Percentiles rank a stretch among this genome's conserved stretches.
Conservation (phyloP, 106 monocot genomes). For the Dioscorea alata region DNA sequence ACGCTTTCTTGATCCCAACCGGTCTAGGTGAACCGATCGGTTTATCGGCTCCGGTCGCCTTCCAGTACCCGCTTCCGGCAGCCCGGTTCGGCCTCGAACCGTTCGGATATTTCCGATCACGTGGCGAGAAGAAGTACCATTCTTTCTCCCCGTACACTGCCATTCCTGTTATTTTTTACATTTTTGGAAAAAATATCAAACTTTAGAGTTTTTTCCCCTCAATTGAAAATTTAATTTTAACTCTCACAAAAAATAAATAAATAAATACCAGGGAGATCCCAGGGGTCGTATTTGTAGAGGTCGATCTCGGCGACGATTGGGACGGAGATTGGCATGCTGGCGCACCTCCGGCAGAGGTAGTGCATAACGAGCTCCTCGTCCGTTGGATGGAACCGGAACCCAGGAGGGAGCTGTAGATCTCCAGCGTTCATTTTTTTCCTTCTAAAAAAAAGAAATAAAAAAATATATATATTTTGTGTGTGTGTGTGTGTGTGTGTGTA, state of each 20-base stretch:
- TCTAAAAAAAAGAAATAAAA: background rate
- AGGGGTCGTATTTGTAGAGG: conserved; percentile 71
- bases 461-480: too few species aligned
- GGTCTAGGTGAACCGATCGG: conserved; percentile 58
- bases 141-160: conserved; percentile 73
- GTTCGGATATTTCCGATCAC: conserved; percentile 89
- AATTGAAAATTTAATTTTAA: too few species aligned
- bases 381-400: conserved; percentile 94
- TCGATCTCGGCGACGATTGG: conserved; percentile 81
- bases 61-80: conserved; percentile 84
- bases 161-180: conserved; percentile 25
- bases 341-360: conserved; percentile 69
- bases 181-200: background rate
- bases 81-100: conserved; percentile 86
- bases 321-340: conserved; percentile 41
- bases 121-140: conserved; percentile 88
- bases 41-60: conserved; percentile 87
- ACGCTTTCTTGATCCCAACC: conserved; percentile 76
- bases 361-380: conserved; percentile 82
- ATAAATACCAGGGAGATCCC: conserved; percentile 62
- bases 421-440: conserved; percentile 16
- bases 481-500: too few species aligned
- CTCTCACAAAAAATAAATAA: too few species aligned
- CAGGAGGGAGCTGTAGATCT: conserved; percentile 61
- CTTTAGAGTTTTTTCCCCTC: too few species aligned